Conservation (phyloP, 169 alveolate genomes). For the Plasmodium gaboni region DNA sequence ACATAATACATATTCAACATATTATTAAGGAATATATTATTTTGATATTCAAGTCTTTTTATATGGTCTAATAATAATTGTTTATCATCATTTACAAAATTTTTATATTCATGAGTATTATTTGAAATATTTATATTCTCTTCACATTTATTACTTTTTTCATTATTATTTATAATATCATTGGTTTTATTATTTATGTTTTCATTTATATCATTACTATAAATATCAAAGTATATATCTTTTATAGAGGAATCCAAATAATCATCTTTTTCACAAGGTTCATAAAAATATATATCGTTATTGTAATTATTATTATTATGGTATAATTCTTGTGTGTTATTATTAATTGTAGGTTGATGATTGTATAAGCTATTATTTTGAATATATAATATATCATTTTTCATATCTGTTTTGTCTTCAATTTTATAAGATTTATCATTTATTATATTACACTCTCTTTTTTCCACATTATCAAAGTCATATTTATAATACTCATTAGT, state of each 20-base stretch:
- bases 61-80: conserved; percentile 55
- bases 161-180: too few relatives aligned
- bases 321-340: neutral
- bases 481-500: neutral
- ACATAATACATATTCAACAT: conserved; percentile 69
- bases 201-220: neutral
- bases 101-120: neutral
- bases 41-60: conserved; percentile 73
- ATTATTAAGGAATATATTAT: conserved; percentile 67
- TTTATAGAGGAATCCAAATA: conserved; percentile 10
- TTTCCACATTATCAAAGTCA: conserved; percentile 9
- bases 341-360: conserved; percentile 16
- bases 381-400: conserved; percentile 14
- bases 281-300: neutral
- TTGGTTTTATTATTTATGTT: neutral
- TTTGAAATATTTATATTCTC: neutral
- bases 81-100: conserved; percentile 18
- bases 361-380: neutral
- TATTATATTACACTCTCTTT: conserved; percentile 19
- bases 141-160: neutral
- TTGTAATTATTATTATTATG: neutral
- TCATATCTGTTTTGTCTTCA: conserved; percentile 8
- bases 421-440: conserved; percentile 2
- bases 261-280: conserved; percentile 1
- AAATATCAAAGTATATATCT: conserved; percentile 58